Evolutionary conservation across 2,329 filamentous ascomycete genomes (phyloP).

Genomic region (Amylocarpus encephaloides): DNA sequence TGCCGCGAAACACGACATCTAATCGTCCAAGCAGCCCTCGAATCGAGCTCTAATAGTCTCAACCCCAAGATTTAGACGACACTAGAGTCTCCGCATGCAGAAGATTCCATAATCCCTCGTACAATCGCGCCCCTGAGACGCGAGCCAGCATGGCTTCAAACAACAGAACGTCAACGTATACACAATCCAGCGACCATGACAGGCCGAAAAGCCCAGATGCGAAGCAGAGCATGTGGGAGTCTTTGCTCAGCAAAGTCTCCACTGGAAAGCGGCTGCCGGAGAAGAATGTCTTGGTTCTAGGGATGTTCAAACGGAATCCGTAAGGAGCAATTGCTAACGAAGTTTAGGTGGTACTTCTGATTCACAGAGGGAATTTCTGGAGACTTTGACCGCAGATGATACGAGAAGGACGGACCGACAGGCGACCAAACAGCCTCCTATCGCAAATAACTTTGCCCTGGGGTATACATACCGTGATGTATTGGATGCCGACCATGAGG

Average conservation of each 20-base stretch:
- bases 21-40: no score
- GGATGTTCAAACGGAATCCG: conserved; percentile 40
- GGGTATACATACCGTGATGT: conserved; percentile 96
- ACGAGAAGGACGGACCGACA: conserved; percentile 46
- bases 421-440: conserved; percentile 59
- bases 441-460: conserved; percentile 87
- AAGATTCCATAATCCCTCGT: conserved; percentile 3
- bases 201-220: conserved; percentile 57
- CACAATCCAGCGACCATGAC: conserved; percentile 50
- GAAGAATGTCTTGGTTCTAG: conserved; percentile 83
- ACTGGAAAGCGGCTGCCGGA: conserved; percentile 85
- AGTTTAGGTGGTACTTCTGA: conserved; percentile 69
- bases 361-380: conserved; percentile 78
- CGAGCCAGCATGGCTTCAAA: conserved; percentile 24
- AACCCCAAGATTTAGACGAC: no score
- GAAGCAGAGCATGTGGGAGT: conserved; percentile 90
- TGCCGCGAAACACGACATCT: no score
- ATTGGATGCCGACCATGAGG: conserved; percentile 87
- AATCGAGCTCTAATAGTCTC: no score
- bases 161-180: conserved; percentile 35
- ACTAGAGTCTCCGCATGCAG: not conserved
- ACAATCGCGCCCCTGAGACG: conserved; percentile 18
- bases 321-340: conserved; percentile 23
- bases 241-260: conserved; percentile 83
- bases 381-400: conserved; percentile 39